These are phyloP conservation scores for Chlorella vulgaris DNA, from an alignment of 139 green algal species.

Conservation along the genomic window DNA sequence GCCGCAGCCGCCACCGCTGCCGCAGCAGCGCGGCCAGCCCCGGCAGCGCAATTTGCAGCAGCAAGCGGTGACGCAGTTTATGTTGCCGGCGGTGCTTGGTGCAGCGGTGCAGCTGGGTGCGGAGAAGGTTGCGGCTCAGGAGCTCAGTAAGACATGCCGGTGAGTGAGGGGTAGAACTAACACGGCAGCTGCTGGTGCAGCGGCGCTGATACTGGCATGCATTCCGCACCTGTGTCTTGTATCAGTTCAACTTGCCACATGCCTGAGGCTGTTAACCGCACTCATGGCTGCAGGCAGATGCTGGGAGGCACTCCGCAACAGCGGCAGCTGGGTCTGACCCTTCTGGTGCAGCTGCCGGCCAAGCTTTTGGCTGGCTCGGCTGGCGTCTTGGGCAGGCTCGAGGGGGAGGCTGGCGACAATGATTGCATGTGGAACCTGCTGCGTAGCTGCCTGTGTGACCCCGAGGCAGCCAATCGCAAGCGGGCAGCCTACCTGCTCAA, in stretches of 20 bases:
- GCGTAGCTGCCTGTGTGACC: neutral
- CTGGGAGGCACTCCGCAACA: neutral
- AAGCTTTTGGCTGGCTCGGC: neutral
- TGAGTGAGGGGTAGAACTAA: constrained; percentile 8
- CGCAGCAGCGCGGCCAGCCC: neutral
- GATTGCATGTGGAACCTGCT: constrained; percentile 22
- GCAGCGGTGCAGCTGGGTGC: neutral
- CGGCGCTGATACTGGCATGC: no score
- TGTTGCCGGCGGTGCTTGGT: constrained; percentile 14
- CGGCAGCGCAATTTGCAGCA: neutral
- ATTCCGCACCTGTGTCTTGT: no score
- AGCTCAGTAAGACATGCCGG: constrained; percentile 14
- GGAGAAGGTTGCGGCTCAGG: neutral
- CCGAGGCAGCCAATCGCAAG: constrained; percentile 33
- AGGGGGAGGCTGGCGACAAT: neutral
- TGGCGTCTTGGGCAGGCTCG: neutral
- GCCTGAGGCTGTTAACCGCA: no score
- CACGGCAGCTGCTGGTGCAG: no score
- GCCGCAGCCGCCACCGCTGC: neutral
- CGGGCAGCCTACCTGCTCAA: constrained; percentile 34
- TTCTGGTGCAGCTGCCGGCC: neutral
- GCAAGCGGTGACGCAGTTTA: neutral
- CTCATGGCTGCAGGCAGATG: no score
- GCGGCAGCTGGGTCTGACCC: constrained; percentile 15
- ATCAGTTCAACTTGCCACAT: no score